Percentiles rank a stretch among this genome's conserved stretches.
Conservation (phyloP, 345 rosid species). For the Salix exigua region DNA sequence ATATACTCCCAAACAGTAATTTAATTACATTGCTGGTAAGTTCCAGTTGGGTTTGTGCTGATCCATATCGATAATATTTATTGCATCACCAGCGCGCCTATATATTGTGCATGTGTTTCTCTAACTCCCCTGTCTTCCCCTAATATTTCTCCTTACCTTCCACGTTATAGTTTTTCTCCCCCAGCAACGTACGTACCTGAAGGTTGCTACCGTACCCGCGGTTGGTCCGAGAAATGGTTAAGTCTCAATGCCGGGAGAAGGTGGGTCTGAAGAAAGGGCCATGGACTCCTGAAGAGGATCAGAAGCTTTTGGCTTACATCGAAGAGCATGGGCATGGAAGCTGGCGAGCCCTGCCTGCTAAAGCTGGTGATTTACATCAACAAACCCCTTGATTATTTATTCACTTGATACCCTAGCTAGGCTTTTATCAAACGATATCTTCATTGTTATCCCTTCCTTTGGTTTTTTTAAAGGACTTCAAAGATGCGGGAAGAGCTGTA, state of each 20-base stretch:
- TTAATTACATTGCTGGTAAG: neutral
- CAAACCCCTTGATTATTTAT: neutral
- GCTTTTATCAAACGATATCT: neutral
- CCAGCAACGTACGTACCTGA: neutral
- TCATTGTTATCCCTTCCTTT: neutral
- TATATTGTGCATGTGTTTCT: neutral
- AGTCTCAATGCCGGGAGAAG: neutral
- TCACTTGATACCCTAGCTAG: neutral
- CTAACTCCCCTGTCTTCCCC: neutral
- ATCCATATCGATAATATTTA: neutral
- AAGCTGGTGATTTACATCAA: conserved; percentile 2
- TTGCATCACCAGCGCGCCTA: neutral
- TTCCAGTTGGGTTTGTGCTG: neutral
- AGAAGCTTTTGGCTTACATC: conserved; percentile 11
- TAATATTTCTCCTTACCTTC: neutral
- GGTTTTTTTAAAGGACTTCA: conserved; percentile 1
- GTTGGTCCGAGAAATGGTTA: neutral
- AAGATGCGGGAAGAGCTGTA: conserved; percentile 17
- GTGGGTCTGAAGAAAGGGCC: conserved; percentile 15
- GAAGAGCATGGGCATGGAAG: conserved; percentile 14
- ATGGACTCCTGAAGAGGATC: conserved; percentile 17
- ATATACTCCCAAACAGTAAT: too few species aligned
- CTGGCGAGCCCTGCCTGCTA: conserved; percentile 9
- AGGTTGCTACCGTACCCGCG: neutral
- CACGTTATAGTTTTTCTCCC: neutral